Conservation (phyloP, 1,284 basidiomycete species). For the Neonothopanus nambi region DNA sequence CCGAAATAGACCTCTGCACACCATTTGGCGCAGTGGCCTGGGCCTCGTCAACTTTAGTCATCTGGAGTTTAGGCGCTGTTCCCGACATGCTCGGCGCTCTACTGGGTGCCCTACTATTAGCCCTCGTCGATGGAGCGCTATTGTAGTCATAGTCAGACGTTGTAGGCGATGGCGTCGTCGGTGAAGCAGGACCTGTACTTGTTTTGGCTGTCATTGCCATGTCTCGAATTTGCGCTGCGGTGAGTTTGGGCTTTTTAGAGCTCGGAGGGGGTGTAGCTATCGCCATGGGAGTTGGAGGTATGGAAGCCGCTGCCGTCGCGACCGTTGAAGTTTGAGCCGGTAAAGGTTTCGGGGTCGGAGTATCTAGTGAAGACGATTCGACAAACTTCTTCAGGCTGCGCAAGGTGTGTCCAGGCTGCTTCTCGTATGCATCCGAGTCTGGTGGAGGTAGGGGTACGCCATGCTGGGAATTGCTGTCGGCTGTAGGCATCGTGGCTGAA, state of each 20-base stretch:
- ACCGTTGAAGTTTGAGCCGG: conserved; percentile 22
- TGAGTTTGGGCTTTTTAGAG: conserved; percentile 23
- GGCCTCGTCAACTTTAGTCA: conserved; percentile 13
- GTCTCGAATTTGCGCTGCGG: conserved; percentile 7
- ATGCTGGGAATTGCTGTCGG: not conserved
- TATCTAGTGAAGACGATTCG: conserved; percentile 32
- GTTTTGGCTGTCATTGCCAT: conserved; percentile 12
- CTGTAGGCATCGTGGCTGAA: not conserved
- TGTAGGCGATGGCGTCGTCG: conserved; percentile 36
- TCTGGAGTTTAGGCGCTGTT: conserved; percentile 41
- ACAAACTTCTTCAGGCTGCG: conserved; percentile 45
- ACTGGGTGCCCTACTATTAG: conserved; percentile 58
- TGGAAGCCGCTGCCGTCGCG: conserved; percentile 13
- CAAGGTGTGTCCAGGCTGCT: conserved; percentile 57
- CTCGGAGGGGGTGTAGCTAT: conserved; percentile 24
- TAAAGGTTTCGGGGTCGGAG: conserved; percentile 34
- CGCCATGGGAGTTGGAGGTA: not conserved
- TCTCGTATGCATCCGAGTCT: conserved; percentile 49
- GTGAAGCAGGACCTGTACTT: conserved; percentile 21
- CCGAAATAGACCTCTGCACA: conserved; percentile 9
- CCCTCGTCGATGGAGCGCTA: conserved; percentile 62
- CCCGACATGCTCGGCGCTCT: conserved; percentile 54
- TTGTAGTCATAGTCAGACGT: conserved; percentile 43
- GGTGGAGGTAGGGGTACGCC: conserved; percentile 56
- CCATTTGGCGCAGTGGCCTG: conserved; percentile 15